Evolutionary conservation across 192 early-diverging fungal genomes (phyloP).

Genomic region (Allomyces macrogynus): DNA sequence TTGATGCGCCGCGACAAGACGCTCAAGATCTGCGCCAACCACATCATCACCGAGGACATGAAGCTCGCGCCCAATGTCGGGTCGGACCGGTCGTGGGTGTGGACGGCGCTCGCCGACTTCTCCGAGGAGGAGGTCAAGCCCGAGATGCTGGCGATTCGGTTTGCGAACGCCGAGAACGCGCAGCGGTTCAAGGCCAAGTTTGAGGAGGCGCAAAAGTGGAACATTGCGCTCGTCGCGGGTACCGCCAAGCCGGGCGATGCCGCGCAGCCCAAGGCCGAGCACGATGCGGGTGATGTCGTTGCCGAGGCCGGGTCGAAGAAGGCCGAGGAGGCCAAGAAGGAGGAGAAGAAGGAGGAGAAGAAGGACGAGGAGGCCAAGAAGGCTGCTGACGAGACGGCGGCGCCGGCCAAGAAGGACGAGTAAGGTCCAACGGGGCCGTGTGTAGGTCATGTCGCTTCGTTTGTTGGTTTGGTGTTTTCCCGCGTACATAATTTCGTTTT

Average conservation of each 20-base stretch:
- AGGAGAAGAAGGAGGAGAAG: conserved; percentile 5
- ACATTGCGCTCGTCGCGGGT: conserved; percentile 17
- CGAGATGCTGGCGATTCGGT: conserved; percentile 85
- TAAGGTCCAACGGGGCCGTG: no score
- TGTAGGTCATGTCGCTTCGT: no score
- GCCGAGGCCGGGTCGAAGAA: conserved; percentile 11
- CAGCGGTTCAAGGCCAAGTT: conserved; percentile 79
- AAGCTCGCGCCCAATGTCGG: conserved; percentile 82
- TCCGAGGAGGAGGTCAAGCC: conserved; percentile 69
- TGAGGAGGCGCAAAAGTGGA: conserved; percentile 42
- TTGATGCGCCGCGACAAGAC: conserved; percentile 98
- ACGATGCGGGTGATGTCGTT: not conserved
- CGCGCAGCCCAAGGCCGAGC: not conserved
- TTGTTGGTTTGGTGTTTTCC: no score
- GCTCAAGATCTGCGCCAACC: conserved; percentile 97
- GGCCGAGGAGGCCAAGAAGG: conserved; percentile 4
- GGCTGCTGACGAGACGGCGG: conserved; percentile 7
- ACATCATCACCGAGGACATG: conserved; percentile 76
- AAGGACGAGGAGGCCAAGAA: conserved; percentile 11
- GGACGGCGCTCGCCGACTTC: conserved; percentile 71
- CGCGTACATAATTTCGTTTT: no score
- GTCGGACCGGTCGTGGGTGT: conserved; percentile 98
- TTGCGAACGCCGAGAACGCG: conserved; percentile 83
- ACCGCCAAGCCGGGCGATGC: not conserved
- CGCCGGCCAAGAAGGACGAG: no score